phyloP scores from a whole-genome alignment of 2,329 filamentous ascomycete genomes.

The Hypoxylon sp. region DNA sequence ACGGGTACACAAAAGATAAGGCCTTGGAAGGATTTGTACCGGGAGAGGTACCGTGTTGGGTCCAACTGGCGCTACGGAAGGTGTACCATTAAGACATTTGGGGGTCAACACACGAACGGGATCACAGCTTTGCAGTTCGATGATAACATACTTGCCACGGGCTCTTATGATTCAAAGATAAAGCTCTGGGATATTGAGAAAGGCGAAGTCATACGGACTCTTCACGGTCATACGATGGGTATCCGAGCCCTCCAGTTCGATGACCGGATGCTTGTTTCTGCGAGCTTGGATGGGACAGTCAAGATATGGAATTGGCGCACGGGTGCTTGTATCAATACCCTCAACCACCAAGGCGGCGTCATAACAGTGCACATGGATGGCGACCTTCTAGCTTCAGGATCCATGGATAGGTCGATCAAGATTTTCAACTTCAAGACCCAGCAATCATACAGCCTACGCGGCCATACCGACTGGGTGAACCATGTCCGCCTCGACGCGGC shows the following conservation, averaged over 20 bases:
- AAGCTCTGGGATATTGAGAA: conserved; percentile 97
- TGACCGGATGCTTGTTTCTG: conserved; percentile 90
- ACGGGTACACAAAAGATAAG: conserved; percentile 64
- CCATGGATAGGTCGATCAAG: conserved; percentile 89
- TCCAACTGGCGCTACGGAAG: conserved; percentile 98
- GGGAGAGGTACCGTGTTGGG: conserved; percentile 93
- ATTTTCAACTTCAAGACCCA: conserved; percentile 93
- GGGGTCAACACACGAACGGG: conserved; percentile 86
- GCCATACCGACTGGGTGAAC: conserved; percentile 96
- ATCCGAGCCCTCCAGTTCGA: conserved; percentile 95
- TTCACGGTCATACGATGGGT: conserved; percentile 84
- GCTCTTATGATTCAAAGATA: conserved; percentile 94
- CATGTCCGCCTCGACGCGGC: conserved; percentile 87
- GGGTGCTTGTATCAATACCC: conserved; percentile 85
- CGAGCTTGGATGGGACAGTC: conserved; percentile 87
- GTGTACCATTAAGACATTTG: conserved; percentile 86
- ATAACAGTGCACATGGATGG: conserved; percentile 90
- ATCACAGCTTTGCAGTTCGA: conserved; percentile 80
- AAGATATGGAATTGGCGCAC: conserved; percentile 98
- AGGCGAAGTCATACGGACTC: conserved; percentile 86
- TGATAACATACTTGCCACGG: conserved; percentile 91
- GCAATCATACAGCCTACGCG: conserved; percentile 82
- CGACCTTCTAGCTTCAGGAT: conserved; percentile 88
- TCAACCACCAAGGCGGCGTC: conserved; percentile 85
- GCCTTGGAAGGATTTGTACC: conserved; percentile 98